Evolutionary conservation across 441 rosid species (phyloP).

Genomic region (Gossypium gossypioides): DNA sequence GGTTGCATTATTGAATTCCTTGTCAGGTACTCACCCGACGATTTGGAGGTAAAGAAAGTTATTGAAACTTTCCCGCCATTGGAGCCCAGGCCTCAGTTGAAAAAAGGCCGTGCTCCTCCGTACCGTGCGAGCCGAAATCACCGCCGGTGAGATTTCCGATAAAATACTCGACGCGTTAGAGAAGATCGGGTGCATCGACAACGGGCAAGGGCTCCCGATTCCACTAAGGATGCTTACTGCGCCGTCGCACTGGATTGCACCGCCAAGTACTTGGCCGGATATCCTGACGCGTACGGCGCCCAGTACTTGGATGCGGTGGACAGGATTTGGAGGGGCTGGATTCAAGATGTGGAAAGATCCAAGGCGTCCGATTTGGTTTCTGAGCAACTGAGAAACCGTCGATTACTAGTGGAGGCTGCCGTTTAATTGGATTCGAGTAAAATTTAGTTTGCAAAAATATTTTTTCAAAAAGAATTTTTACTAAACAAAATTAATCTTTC

Average conservation of each 20-base stretch:
- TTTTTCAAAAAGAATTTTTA: too few relatives aligned
- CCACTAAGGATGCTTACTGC: background rate
- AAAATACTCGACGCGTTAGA: background rate
- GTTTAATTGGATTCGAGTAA: background rate
- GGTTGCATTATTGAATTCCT: background rate
- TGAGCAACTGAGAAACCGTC: background rate
- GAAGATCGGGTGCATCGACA: background rate
- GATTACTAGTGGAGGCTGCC: background rate
- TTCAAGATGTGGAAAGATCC: slow-evolving; percentile 1
- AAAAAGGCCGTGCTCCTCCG: background rate
- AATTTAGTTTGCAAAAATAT: too few relatives aligned
- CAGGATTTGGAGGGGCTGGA: background rate
- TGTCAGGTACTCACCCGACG: background rate
- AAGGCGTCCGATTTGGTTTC: background rate
- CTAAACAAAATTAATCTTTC: too few relatives aligned
- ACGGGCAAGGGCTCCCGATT: background rate
- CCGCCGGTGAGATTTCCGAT: background rate
- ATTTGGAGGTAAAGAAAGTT: background rate
- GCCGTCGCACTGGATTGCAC: background rate
- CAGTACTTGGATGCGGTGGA: background rate
- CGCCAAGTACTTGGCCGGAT: background rate
- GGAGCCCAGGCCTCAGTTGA: background rate
- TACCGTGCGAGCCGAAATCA: background rate
- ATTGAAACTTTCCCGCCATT: background rate
- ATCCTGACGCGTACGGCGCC: too few relatives aligned